Conservation (phyloP, 305 asterid species). For the Rubia tinctorum region DNA sequence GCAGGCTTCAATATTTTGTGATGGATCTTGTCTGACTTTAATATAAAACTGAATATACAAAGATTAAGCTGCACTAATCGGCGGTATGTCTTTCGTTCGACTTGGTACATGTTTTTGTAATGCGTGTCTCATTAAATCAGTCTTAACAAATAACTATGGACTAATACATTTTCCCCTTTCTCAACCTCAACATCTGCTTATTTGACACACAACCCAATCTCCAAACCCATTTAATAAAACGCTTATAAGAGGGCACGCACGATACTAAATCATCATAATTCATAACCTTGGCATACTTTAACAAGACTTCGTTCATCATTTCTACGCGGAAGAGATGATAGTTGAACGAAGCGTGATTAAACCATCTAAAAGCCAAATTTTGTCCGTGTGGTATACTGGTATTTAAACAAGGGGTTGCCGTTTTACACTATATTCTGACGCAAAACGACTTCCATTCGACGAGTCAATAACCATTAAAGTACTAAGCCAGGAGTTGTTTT, state of each 20-base stretch:
- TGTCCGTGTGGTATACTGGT: background rate
- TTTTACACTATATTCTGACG: background rate
- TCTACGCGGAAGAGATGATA: background rate
- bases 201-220: too few species aligned
- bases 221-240: too few species aligned
- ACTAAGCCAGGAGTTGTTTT: background rate
- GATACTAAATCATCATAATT: background rate
- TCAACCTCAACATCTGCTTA: too few species aligned
- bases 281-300: background rate
- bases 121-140: too few species aligned
- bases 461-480: background rate
- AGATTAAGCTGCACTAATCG: too few species aligned
- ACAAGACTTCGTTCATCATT: background rate
- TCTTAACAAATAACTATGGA: too few species aligned
- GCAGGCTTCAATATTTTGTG: background rate
- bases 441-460: background rate
- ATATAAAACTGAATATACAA: background rate
- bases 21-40: background rate
- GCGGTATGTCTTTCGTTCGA: too few species aligned
- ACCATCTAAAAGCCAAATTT: background rate
- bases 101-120: too few species aligned
- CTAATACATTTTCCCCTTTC: too few species aligned
- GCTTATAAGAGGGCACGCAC: background rate
- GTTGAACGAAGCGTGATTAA: background rate
- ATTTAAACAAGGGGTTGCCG: background rate